Evolutionary conservation across 306 rosid species (phyloP), one percentile per base, ranked within the genome.

Genomic region (Citrullus mucosospermus): DNA sequence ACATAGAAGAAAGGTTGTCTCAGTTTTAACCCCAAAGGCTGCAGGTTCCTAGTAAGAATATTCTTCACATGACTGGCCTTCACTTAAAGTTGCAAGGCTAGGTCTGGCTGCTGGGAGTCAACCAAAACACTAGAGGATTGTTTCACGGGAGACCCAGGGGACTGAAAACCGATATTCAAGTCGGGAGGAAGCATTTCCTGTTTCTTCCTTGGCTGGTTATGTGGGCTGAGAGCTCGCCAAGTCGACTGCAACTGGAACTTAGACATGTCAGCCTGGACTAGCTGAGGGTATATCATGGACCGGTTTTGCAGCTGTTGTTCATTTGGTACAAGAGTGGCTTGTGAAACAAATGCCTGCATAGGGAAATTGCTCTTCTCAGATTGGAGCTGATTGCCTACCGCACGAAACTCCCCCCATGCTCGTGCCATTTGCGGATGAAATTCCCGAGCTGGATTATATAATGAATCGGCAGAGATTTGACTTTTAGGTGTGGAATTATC

Each of bases 31-130:
- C 62, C 60, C 61, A 73, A 12, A 44, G 59, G 61, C 51, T 51
- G 78, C 78, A 32, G 41, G 60, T 32, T 53, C 9, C 30, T 17
- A 53, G 34, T 32, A 32, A 32, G 22, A 74, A 74, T 74, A 62
- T 30, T 73, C 9, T 71, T 22, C 25, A 11, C 43, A 32, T 50
- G 3, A 32, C 62, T 51, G 34, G 44, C 77, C 72, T 13, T 60
- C 44, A 43, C 34, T 92, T 89, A 96, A 51, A 92, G 96, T 80
- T 96, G 99, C 88, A 92, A 83, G 84, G 99, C 99, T 58, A 96
- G 88, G 89, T 96, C 99, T 48, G 98, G 99, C 87, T 96, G 99
- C 88, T 92, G 99, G 13, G 99, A 92, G 79, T 96, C 99, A 3
- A 91, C 97, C 80, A 83, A 69, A 54, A 90, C 89, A 62, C 93